Evolutionary conservation across 192 early-diverging fungal species (phyloP).

Genomic region (Entomortierella chlamydospora): DNA sequence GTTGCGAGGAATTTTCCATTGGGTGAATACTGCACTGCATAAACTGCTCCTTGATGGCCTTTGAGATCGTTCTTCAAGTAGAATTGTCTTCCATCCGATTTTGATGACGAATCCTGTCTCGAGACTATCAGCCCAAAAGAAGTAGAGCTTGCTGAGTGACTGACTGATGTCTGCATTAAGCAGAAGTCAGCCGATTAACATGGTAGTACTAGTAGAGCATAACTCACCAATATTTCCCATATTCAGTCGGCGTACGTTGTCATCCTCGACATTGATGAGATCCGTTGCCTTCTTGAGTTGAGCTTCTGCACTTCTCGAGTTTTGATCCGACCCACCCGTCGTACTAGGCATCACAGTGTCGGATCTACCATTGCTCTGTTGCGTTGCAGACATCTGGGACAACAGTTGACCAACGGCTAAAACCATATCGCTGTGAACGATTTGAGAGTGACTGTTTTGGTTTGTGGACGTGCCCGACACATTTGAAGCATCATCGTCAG

Average conservation of each 20-base stretch:
- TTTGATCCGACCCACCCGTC: slow-evolving; percentile 10
- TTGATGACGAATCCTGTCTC: slow-evolving; percentile 39
- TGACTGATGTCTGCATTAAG: too few relatives aligned
- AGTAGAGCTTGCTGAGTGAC: too few relatives aligned
- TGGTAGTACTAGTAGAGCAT: not conserved
- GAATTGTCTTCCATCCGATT: slow-evolving; percentile 48
- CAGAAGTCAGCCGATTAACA: too few relatives aligned
- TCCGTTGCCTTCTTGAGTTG: slow-evolving; percentile 36
- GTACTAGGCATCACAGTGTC: slow-evolving; percentile 1
- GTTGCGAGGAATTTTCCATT: slow-evolving; percentile 85
- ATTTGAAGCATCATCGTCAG: slow-evolving; percentile 14
- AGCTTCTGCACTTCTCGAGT: slow-evolving; percentile 13
- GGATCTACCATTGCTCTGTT: slow-evolving; percentile 13
- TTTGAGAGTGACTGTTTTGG: not conserved
- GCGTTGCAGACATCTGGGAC: slow-evolving; percentile 24
- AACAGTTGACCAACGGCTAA: slow-evolving; percentile 26
- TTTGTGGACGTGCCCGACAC: not conserved
- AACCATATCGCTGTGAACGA: slow-evolving; percentile 25
- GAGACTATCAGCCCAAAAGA: slow-evolving; percentile 12
- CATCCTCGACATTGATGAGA: slow-evolving; percentile 47
- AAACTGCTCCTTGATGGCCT: slow-evolving; percentile 93
- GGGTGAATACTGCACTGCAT: slow-evolving; percentile 88
- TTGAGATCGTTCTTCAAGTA: slow-evolving; percentile 58
- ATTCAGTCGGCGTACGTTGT: slow-evolving; percentile 39
- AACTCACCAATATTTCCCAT: slow-evolving; percentile 50